Evolutionary conservation across 2,329 filamentous ascomycete species (phyloP), one percentile per base, ranked within the genome.

Genomic region (Penicillium sp.): DNA sequence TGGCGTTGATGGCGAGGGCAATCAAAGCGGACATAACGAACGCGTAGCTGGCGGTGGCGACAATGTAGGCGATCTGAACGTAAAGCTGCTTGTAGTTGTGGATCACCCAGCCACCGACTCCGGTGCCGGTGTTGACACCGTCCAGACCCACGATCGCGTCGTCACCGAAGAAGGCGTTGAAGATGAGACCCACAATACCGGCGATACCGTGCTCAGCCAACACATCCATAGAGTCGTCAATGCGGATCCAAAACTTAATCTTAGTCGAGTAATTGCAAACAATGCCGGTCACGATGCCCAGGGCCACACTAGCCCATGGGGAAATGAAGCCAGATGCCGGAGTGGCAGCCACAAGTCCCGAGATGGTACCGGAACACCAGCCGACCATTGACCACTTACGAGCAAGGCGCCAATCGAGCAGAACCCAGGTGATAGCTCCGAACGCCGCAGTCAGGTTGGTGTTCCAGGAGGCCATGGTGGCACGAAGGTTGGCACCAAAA

Each of bases 391-490:
- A 96, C 92, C 93, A 96, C 82, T 97, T 97, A 77, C 88, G 88
- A 58, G 92, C 92, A 58, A 98, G 86, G 60, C 95, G 89, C 85
- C 88, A 98, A 85, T 99, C 95, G 69, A 98, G 91, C 48, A 98
- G 78, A 69, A 93, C 92, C 95, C 95, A 99, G 53, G 92, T 90
- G 77, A 95, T 91, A 63, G 92, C 89, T 42, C 87, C 93, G 70
- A 97, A 96, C 81, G 92, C 92, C 74, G 92, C 93, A 49, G 92
- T 95, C 71, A 96, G 75, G 81, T 95, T 97, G 58, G 90, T 92
- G 84, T 98, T 98, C 93, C 93, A 99, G 86, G 91, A 96, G 54
- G 95, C 93, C 88, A 97, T 96, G 64, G 90, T 88, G 54, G 95
- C 95, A 65, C 95, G 90, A 53, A 98, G 84, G 81, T 97, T 97